Evolutionary conservation across 1,139 yeast species (phyloP), one percentile per base, ranked within the genome.

Genomic region (Yamadazyma mexicana): DNA sequence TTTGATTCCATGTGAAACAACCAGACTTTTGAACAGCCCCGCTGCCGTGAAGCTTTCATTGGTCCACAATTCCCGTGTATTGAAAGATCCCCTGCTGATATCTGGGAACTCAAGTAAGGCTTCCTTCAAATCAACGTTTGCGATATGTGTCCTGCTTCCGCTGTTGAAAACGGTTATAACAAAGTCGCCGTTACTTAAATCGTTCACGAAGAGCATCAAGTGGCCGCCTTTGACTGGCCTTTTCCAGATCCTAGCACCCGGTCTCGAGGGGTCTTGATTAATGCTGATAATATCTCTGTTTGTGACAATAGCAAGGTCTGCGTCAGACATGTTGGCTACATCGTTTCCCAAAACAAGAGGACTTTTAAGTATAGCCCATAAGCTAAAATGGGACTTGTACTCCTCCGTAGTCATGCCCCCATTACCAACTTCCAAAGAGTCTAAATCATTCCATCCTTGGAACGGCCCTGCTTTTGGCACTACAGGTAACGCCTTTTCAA

Each of bases 381-480:
- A 44, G 11, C 60, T 51, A 37, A 56, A 56, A 36, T 56, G 61
- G 11, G 61, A 44, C 34, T 36, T 43, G 34, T 56, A 54, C 37
- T 56, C 62, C 9, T 51, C 56, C 20, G 48, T 50, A 14, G 54
- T 43, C 49, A 51, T 48, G 10, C 56, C 57, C 8, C 62, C 62
- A 40, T 53, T 52, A n/a, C 62, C 63, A 20, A 58, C 61, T 40
- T 58, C 62, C 23, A 58, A 45, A 41, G 50, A 52, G 35, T 58
- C 63, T 34, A 58, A 38, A 42, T 58, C 63, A 38, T 52, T 54
- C 61, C 61, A 58, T 3, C 55, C 59, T 9, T 57, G 52, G n/a
- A 31, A 18, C 1, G 54, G 46, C 2, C 49, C 44, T 6, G 52
- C 59, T 26, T 52, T 52, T 42, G 51, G 52, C 9, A 51, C 50